phyloP scores from a whole-genome alignment of 2,329 filamentous ascomycete species.

The Colletotrichum spaethianum region DNA sequence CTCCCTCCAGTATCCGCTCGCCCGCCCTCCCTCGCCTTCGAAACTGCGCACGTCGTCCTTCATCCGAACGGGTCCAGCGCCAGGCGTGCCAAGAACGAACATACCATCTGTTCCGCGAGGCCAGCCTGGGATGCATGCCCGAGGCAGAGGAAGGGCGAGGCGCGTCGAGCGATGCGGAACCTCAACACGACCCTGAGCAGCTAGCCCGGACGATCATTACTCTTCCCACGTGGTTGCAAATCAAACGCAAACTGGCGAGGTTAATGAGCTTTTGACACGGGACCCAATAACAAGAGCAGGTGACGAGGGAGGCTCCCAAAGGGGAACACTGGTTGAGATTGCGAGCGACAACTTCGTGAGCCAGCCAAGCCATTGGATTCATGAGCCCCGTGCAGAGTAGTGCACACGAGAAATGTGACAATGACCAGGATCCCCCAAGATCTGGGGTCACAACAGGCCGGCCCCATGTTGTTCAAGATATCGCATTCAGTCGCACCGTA shows the following conservation, averaged over 20 bases:
- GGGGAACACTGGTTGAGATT: slow-evolving; percentile 18
- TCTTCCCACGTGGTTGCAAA: slow-evolving; percentile 31
- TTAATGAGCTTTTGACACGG: slow-evolving; percentile 8
- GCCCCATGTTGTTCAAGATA: slow-evolving; percentile 39
- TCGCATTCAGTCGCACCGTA: slow-evolving; percentile 36
- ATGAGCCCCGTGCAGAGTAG: neutral
- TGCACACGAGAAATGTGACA: neutral
- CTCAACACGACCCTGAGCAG: neutral
- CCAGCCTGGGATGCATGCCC: neutral
- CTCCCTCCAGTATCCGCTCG: slow-evolving; percentile 1
- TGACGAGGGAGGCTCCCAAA: neutral
- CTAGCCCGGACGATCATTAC: slow-evolving; percentile 7
- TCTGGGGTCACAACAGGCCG: slow-evolving; percentile 34
- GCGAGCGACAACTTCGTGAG: slow-evolving; percentile 23
- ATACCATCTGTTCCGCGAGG: neutral
- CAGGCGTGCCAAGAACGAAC: slow-evolving; percentile 5
- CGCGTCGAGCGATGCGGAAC: neutral
- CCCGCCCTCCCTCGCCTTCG: slow-evolving; percentile 4
- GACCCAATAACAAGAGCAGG: slow-evolving; percentile 1
- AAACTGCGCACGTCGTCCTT: slow-evolving; percentile 8
- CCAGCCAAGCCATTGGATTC: slow-evolving; percentile 27
- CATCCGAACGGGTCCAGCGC: neutral
- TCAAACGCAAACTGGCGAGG: slow-evolving; percentile 15
- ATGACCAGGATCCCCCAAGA: slow-evolving; percentile 36
- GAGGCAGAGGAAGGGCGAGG: neutral